Conservation (phyloP, 345 rosid genomes). For the Lagerstroemia speciosa region DNA sequence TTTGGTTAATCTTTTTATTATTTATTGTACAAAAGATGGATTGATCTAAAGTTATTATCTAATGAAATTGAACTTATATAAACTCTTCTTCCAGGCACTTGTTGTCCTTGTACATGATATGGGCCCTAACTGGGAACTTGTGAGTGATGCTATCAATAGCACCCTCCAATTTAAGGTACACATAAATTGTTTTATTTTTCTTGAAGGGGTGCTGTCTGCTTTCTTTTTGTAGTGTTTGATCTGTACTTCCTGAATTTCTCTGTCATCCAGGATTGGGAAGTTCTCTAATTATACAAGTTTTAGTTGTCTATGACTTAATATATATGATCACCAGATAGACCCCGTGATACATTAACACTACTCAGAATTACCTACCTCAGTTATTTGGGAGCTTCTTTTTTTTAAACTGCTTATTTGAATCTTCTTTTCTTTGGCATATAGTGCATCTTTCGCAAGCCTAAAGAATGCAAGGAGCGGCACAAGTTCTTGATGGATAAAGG, state of each 20-base stretch:
- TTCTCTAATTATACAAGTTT: background rate
- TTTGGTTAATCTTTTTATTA: background rate
- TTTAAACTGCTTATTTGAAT: background rate
- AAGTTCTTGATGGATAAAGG: constrained; percentile 77
- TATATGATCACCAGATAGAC: background rate
- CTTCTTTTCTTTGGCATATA: constrained; percentile 17
- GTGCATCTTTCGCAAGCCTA: constrained; percentile 86
- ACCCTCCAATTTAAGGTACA: constrained; percentile 82
- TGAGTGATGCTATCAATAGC: constrained; percentile 91
- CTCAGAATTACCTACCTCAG: background rate
- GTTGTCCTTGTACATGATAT: constrained; percentile 97
- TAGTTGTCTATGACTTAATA: background rate
- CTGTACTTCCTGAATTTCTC: background rate
- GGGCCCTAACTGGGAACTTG: constrained; percentile 99
- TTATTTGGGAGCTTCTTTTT: background rate
- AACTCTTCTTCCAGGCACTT: constrained; percentile 61
- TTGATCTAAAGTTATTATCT: constrained; percentile 1
- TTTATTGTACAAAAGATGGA: background rate
- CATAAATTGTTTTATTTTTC: background rate
- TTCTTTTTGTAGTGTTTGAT: too few species aligned
- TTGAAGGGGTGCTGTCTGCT: background rate
- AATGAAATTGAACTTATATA: constrained; percentile 11
- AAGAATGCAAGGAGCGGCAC: constrained; percentile 97
- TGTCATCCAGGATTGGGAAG: too few species aligned
- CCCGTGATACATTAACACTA: background rate